Evolutionary conservation across 1,284 basidiomycete genomes (phyloP), one percentile per base, ranked within the genome.

Genomic region (Ceratobasidium sp.): DNA sequence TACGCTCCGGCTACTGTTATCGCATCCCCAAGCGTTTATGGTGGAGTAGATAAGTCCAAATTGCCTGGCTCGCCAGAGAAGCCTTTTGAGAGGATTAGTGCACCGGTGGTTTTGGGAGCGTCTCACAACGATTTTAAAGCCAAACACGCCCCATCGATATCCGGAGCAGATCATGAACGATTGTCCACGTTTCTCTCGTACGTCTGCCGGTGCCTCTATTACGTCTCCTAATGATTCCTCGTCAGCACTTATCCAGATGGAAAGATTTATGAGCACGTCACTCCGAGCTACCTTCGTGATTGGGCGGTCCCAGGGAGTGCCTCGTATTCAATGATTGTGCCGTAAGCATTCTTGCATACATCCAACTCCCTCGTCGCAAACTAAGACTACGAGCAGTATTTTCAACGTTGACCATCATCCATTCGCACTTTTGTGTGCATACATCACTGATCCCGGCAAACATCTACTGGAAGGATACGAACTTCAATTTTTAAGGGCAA

Each of bases 371-470:
- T 14, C 40, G 51, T 44, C 12, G 44, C 67, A 14, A 64, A 30
- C 28, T 33, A 36, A 16, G 23, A 25, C 25, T 73, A 92, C 92
- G 88, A 67, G 92, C 96, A 21, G 96, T 0, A 92, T 98, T 61
- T 96, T 94, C 80, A 96, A 96, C 75, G 89, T 97, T 70, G 94
- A 97, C 82, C 93, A 95, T 81, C 88, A 91, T 28, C 95, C 95
- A 0, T 98, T 98, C 77, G 94, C 94, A 1, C 80, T 98, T 76
- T 84, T 98, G 44, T 96, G 94, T 77, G 94, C 94, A 3, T 97
- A 96, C 81, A 91, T 90, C 0, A 88, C 88, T 51, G 88, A 92
- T 76, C 86, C 92, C 76, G 85, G 87, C 11, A 91, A 92, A 78
- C 88, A 92, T 77, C 92, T 91, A 81, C 82, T 96, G 77, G 92